These are phyloP conservation scores for Diutina neorugosa DNA, from an alignment of 1,139 yeast genomes.

Conservation along the genomic window DNA sequence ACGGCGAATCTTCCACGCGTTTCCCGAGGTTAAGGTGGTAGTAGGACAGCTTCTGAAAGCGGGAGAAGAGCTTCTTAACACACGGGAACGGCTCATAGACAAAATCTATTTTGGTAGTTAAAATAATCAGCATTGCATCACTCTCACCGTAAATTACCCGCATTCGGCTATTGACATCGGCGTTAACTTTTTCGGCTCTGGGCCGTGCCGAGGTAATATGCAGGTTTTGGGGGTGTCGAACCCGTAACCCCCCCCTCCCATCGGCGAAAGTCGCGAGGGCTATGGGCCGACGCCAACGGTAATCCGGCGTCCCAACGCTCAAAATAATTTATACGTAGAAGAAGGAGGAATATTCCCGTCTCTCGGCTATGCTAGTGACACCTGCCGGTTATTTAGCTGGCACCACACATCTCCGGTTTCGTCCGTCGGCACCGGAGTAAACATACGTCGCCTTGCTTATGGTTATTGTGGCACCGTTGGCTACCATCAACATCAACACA, in stretches of 20 bases:
- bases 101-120: slow-evolving; percentile 59
- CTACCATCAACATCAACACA: no score
- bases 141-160: no score
- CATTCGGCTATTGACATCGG: not conserved
- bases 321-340: no score
- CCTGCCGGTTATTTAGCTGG: no score
- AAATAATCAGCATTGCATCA: no score
- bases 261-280: not conserved
- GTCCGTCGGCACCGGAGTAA: no score
- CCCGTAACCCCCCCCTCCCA: not conserved
- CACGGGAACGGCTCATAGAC: slow-evolving; percentile 64
- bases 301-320: no score
- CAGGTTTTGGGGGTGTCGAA: not conserved
- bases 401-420: no score
- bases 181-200: not conserved
- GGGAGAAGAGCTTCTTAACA: slow-evolving; percentile 39
- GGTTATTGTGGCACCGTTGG: no score
- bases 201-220: not conserved
- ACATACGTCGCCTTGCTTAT: no score
- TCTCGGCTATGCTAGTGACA: no score
- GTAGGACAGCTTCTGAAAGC: slow-evolving; percentile 52
- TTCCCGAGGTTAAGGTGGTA: slow-evolving; percentile 54
- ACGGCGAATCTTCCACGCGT: slow-evolving; percentile 64
- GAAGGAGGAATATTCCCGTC: no score
- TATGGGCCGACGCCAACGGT: not conserved